Conservation (phyloP, 1,139 yeast species). For the Suhomyces coccinellae region DNA sequence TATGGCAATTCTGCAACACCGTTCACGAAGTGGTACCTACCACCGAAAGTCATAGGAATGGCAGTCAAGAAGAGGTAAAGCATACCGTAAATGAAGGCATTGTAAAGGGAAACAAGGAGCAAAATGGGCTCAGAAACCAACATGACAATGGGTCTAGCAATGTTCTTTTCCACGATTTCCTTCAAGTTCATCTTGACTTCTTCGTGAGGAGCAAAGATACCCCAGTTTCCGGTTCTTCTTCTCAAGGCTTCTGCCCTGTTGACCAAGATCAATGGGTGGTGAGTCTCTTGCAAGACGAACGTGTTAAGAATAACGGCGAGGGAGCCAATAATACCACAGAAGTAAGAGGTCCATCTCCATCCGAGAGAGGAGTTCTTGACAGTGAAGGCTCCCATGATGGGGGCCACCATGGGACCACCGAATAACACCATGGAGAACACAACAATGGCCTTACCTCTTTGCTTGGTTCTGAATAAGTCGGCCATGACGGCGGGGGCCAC, state of each 20-base stretch:
- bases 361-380: conserved; percentile 32
- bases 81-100: conserved; percentile 83
- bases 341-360: conserved; percentile 62
- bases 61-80: conserved; percentile 77
- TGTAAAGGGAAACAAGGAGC: conserved; percentile 67
- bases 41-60: conserved; percentile 69
- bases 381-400: conserved; percentile 46
- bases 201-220: conserved; percentile 82
- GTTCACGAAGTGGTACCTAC: conserved; percentile 53
- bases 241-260: conserved; percentile 64
- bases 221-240: conserved; percentile 66
- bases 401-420: conserved; percentile 75
- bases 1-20: conserved; percentile 67
- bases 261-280: conserved; percentile 52
- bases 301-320: conserved; percentile 30
- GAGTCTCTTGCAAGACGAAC: conserved; percentile 49
- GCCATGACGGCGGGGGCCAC: conserved; percentile 84
- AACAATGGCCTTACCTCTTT: conserved; percentile 71
- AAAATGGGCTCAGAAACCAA: conserved; percentile 72
- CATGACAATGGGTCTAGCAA: conserved; percentile 71
- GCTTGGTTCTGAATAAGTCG: conserved; percentile 61
- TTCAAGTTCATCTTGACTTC: conserved; percentile 59
- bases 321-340: conserved; percentile 52
- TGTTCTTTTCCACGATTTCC: conserved; percentile 68
- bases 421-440: conserved; percentile 66